These are phyloP conservation scores for Scheffersomyces insectosa DNA, from an alignment of 1,139 yeast species.

Conservation along the genomic window DNA sequence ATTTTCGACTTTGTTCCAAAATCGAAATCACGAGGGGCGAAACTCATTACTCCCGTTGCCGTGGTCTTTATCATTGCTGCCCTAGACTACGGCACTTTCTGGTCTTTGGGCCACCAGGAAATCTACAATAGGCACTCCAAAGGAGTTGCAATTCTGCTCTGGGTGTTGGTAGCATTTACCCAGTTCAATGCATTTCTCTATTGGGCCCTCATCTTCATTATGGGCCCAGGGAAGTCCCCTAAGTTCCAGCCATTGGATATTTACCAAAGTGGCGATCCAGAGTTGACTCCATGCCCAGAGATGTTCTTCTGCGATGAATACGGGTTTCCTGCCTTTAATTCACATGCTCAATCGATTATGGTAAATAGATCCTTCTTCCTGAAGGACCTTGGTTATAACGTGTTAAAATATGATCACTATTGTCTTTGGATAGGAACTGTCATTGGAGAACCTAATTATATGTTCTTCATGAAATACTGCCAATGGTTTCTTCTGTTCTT, in stretches of 20 bases:
- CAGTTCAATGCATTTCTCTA: conserved; percentile 28
- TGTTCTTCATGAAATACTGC: conserved; percentile 51
- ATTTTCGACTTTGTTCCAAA: background rate
- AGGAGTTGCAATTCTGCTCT: conserved; percentile 34
- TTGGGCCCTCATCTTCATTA: conserved; percentile 28
- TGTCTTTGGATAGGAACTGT: conserved; percentile 64
- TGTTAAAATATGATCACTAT: conserved; percentile 64
- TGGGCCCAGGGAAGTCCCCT: conserved; percentile 40
- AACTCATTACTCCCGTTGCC: conserved; percentile 21
- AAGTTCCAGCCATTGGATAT: conserved; percentile 28
- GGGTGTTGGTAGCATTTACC: conserved; percentile 32
- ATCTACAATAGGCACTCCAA: conserved; percentile 31
- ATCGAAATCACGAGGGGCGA: conserved; percentile 10
- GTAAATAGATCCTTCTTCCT: conserved; percentile 59
- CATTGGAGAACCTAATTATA: conserved; percentile 57
- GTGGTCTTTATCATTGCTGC: conserved; percentile 30
- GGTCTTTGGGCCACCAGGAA: conserved; percentile 38
- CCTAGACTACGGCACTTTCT: conserved; percentile 32
- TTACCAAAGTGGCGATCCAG: conserved; percentile 14
- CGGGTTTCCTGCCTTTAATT: conserved; percentile 67
- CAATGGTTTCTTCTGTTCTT: conserved; percentile 35
- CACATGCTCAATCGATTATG: conserved; percentile 53
- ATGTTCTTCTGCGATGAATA: conserved; percentile 56
- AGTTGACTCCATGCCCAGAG: conserved; percentile 39
- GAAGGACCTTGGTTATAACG: conserved; percentile 42